Base-by-base conservation (phyloP, 208 protist genomes). In the Trichomonas gallinae region DNA sequence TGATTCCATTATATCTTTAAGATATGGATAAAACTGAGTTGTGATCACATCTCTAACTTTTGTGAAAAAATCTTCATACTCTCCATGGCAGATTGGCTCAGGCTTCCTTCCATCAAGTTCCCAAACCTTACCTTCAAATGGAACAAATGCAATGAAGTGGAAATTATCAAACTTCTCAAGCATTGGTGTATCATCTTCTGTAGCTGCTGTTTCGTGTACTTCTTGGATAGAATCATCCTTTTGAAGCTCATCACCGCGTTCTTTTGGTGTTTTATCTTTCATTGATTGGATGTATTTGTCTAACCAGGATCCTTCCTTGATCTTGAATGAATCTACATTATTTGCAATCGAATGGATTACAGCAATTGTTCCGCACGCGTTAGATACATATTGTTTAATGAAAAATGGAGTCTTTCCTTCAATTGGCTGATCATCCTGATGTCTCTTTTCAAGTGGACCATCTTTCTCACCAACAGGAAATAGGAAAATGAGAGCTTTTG, bases 311-410 rank as follows among this genome's bases (percentile, higher is more conserved):
- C 45, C 63, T 21, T 9, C 23, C 36, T 42, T 72, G 21, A 88
- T 36, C 21, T 51, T 82, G 48, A 97, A 21, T 0, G 6, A 26
- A 21, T 97, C 40, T 58, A 96, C 46, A 31, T 96, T 97, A 83
- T 97, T 97, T 4, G 38, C 17, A 63, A 97, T 58, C 3, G 88
- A 96, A 42, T 97, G 97, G 45, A 97, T 88, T 13, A 97, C 34
- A 36, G 63, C 97, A 58, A 97, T 97, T 42, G 97, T 97, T 31
- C 97, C 97, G 51, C 97, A 97, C 26, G 97, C 97, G 85, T 97
- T 97, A 21, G 48, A 15, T 26, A 97, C 45, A 31, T 13, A 63
- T 83, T 97, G 97, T 3, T 97, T 89, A 81, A 96, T 96, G 96
- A 83, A 97, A 34, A 36, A 97, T 51, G 87, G 87, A 11, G 13